Evolutionary conservation across 495 filamentous ascomycete species (phyloP).

Genomic region (Halenospora varia): DNA sequence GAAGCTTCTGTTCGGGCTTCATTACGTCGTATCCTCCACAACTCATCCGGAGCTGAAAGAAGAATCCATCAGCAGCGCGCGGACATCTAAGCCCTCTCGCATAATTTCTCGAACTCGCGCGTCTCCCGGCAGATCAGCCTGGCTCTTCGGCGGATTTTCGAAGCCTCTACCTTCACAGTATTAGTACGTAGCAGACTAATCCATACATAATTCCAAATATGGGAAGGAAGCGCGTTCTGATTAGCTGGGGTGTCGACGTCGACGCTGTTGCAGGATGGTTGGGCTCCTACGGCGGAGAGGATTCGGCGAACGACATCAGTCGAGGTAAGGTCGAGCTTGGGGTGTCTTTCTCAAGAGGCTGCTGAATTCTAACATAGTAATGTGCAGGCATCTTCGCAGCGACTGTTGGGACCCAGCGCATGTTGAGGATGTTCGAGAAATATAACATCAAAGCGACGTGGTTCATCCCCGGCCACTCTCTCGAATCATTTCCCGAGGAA

Average conservation of each 20-base stretch:
- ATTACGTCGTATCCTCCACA: no score
- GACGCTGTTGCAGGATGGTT: constrained; percentile 73
- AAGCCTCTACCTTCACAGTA: no score
- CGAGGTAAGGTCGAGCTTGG: constrained; percentile 39
- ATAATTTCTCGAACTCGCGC: no score
- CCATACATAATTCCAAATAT: no score
- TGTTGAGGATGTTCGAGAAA: constrained; percentile 73
- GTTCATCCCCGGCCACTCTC: constrained; percentile 78
- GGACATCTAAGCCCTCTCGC: no score
- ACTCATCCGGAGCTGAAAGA: no score
- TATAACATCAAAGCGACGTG: constrained; percentile 80
- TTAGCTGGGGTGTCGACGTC: constrained; percentile 54
- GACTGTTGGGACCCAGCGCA: constrained; percentile 63
- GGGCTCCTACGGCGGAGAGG: constrained; percentile 66
- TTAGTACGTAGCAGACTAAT: no score
- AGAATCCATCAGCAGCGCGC: no score
- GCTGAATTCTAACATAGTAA: neutral
- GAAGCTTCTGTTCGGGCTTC: no score
- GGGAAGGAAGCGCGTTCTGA: constrained; percentile 59
- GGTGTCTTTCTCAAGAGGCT: no score
- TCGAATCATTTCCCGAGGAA: constrained; percentile 78
- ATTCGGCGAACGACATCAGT: constrained; percentile 64
- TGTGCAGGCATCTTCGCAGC: constrained; percentile 71
- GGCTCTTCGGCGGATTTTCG: no score
- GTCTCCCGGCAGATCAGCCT: no score